Conservation (phyloP, 2,329 filamentous ascomycete species). For the Drechslerella dactyloides region DNA sequence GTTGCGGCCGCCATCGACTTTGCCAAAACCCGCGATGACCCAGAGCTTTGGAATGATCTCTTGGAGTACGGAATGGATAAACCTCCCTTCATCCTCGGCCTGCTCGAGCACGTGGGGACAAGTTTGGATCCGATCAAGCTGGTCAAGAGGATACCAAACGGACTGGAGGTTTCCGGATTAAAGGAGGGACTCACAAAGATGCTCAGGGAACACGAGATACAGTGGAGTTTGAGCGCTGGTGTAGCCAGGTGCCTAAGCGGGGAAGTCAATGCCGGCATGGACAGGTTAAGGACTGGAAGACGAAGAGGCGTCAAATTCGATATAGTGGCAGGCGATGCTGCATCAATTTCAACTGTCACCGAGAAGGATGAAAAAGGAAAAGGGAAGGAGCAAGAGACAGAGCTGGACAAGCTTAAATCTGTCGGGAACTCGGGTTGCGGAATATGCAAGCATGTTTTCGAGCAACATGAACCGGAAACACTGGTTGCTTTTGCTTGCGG, state of each 20-base stretch:
- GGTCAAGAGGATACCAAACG: conserved; percentile 87
- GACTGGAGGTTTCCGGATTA: conserved; percentile 88
- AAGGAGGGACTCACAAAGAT: conserved; percentile 86
- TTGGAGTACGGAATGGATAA: conserved; percentile 98
- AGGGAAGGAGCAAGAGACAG: conserved; percentile 53
- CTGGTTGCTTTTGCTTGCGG: conserved; percentile 81
- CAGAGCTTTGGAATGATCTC: conserved; percentile 92
- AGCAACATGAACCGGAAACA: conserved; percentile 69
- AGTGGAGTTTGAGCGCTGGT: conserved; percentile 87
- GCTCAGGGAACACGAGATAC: conserved; percentile 94
- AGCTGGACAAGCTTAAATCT: conserved; percentile 55
- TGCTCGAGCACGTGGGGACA: conserved; percentile 92
- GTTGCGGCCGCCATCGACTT: conserved; percentile 93
- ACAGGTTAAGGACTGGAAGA: conserved; percentile 77
- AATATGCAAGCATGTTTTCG: conserved; percentile 25
- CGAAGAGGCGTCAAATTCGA: conserved; percentile 89
- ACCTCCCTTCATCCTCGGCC: conserved; percentile 86
- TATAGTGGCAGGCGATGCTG: conserved; percentile 59
- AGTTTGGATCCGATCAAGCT: conserved; percentile 90
- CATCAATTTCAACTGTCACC: conserved; percentile 55
- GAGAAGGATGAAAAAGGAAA: conserved; percentile 50
- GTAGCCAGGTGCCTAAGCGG: conserved; percentile 85
- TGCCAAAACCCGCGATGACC: conserved; percentile 89
- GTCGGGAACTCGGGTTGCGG: conserved; percentile 50
- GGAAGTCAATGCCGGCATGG: conserved; percentile 85